Percentiles rank a stretch among this genome's conserved stretches.
phyloP scores from a whole-genome alignment of 306 rosid species.

The Trifolium subterraneum region DNA sequence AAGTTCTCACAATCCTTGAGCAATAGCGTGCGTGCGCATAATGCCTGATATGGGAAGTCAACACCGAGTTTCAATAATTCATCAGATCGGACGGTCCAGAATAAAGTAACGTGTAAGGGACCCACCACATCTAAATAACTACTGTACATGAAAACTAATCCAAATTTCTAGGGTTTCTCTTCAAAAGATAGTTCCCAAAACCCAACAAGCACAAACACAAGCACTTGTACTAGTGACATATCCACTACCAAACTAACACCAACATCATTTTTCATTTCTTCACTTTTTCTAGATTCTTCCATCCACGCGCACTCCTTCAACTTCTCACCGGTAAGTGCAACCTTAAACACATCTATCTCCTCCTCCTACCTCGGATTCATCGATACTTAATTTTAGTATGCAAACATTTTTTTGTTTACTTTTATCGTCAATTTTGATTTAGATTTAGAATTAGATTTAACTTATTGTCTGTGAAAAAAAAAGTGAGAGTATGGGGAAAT shows the following conservation, averaged over 20 bases:
- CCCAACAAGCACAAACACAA: constrained; percentile 30
- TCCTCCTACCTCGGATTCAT: constrained; percentile 21
- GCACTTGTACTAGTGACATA: neutral
- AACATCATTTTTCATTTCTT: neutral
- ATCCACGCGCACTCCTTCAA: constrained; percentile 27
- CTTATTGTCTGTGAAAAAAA: neutral
- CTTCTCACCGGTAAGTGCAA: constrained; percentile 48
- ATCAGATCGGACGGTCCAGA: constrained; percentile 40
- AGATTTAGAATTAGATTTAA: constrained; percentile 33
- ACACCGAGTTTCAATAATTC: neutral
- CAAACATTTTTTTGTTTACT: neutral
- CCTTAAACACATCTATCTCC: constrained; percentile 10
- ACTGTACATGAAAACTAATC: constrained; percentile 37
- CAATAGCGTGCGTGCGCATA: neutral
- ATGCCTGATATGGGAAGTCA: constrained; percentile 17
- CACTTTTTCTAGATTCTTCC: constrained; percentile 35
- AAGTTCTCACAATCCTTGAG: neutral
- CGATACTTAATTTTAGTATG: neutral
- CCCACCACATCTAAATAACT: constrained; percentile 30
- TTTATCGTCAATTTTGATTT: constrained; percentile 15
- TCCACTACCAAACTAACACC: constrained; percentile 5
- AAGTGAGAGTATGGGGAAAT: constrained; percentile 80
- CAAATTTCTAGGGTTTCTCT: constrained; percentile 56
- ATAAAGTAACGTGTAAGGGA: neutral
- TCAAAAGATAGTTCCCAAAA: constrained; percentile 31